Percentiles rank a stretch among this genome's conserved stretches.
Conservation (phyloP, 495 filamentous ascomycete genomes). For the Podospora anserina region DNA sequence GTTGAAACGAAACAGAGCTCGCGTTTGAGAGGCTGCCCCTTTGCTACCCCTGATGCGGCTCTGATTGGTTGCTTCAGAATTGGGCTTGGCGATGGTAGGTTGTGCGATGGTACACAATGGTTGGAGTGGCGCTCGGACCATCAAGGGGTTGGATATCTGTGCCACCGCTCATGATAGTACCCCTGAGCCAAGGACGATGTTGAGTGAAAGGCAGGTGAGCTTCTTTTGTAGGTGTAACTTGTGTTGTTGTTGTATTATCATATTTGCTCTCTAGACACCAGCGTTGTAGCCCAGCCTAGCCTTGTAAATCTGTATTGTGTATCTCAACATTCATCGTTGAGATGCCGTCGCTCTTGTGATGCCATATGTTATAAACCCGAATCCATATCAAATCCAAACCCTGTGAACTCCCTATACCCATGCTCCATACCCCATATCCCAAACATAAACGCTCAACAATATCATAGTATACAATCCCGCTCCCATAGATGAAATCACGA, state of each 20-base stretch:
- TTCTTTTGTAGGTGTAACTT: no score
- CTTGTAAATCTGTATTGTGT: not conserved
- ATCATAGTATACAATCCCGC: not conserved
- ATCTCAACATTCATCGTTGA: not conserved
- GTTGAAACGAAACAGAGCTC: slow-evolving; percentile 25
- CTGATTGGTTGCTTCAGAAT: slow-evolving; percentile 12
- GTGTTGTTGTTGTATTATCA: not conserved
- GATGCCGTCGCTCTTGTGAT: not conserved
- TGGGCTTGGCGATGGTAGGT: not conserved
- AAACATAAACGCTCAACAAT: not conserved
- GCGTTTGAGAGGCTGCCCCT: slow-evolving; percentile 20
- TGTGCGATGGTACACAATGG: not conserved
- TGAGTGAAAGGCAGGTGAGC: no score
- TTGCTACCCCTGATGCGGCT: slow-evolving; percentile 9
- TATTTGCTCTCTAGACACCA: not conserved
- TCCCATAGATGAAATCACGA: slow-evolving; percentile 31
- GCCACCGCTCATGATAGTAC: no score
- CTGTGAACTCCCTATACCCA: not conserved
- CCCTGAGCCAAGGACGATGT: no score
- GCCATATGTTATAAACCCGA: not conserved
- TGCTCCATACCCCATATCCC: not conserved
- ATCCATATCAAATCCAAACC: not conserved
- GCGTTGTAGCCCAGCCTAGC: not conserved
- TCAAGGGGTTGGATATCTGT: no score
- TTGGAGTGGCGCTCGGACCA: not conserved